Percentiles rank a stretch among this genome's conserved stretches.
phyloP scores from a whole-genome alignment of 179 eudicot genomes.

The Drosera spatulata region DNA sequence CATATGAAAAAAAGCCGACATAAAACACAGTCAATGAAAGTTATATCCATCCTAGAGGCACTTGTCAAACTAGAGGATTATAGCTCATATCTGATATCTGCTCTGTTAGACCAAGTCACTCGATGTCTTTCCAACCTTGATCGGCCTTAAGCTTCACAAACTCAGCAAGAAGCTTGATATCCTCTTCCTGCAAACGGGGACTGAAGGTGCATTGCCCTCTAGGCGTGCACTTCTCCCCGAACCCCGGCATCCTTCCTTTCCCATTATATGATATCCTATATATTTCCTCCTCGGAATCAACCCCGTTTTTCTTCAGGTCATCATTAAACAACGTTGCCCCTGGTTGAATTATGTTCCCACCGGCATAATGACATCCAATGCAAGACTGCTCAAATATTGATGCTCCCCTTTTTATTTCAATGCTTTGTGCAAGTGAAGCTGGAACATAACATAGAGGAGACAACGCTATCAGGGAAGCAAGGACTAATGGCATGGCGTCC shows the following conservation, averaged over 20 bases:
- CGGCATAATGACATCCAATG: conserved; percentile 86
- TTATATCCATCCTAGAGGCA: too few relatives aligned
- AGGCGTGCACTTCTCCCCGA: conserved; percentile 77
- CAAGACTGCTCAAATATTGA: conserved; percentile 46
- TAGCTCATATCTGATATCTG: too few relatives aligned
- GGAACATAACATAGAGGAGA: conserved; percentile 10
- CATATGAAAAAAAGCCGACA: too few relatives aligned
- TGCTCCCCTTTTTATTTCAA: conserved; percentile 40
- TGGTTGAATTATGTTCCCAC: conserved; percentile 72
- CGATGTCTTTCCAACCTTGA: conserved; percentile 62
- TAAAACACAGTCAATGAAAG: too few relatives aligned
- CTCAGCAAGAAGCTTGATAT: conserved; percentile 46
- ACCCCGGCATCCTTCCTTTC: conserved; percentile 94
- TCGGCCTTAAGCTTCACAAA: conserved; percentile 82
- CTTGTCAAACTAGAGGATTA: too few relatives aligned
- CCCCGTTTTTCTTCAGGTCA: conserved; percentile 70
- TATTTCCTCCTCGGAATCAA: conserved; percentile 62
- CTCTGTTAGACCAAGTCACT: neutral
- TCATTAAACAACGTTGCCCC: conserved; percentile 57
- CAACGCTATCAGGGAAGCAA: conserved; percentile 16
- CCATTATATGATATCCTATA: conserved; percentile 68
- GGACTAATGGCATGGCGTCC: conserved; percentile 17
- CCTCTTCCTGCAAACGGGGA: conserved; percentile 31
- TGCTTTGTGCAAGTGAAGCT: conserved; percentile 28
- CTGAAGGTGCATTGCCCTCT: conserved; percentile 95